Conservation (phyloP, 768 basidiomycete genomes). For the Psilocybe azurescens region DNA sequence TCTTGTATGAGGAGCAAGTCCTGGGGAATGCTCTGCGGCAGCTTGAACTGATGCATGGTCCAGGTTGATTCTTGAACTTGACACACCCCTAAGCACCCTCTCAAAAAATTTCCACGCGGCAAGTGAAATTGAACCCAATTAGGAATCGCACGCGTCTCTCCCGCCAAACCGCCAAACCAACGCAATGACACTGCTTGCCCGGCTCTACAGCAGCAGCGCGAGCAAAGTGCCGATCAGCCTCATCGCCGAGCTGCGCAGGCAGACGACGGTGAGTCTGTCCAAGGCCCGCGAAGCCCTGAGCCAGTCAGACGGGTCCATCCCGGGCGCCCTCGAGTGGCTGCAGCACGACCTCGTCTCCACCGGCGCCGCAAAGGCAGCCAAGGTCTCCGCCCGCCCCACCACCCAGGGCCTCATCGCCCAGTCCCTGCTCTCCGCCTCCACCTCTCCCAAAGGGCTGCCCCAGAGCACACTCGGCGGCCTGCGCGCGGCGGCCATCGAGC, state of each 20-base stretch:
- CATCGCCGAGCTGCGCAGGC: slow-evolving; percentile 85
- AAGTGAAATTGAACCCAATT: slow-evolving; percentile 22
- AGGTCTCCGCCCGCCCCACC: slow-evolving; percentile 76
- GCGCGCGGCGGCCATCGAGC: slow-evolving; percentile 86
- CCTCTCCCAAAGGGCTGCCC: slow-evolving; percentile 36
- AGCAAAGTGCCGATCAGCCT: slow-evolving; percentile 73
- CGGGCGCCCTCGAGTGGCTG: slow-evolving; percentile 81
- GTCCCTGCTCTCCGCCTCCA: slow-evolving; percentile 68
- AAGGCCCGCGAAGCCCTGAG: slow-evolving; percentile 90
- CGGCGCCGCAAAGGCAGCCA: slow-evolving; percentile 83
- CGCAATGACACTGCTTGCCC: background rate
- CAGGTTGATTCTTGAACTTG: slow-evolving; percentile 12
- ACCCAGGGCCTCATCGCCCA: slow-evolving; percentile 82
- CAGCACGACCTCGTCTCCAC: slow-evolving; percentile 71
- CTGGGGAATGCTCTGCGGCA: slow-evolving; percentile 68
- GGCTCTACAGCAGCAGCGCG: slow-evolving; percentile 57
- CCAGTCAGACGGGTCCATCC: slow-evolving; percentile 74
- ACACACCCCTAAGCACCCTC: background rate
- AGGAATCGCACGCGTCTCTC: slow-evolving; percentile 21
- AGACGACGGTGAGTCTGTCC: slow-evolving; percentile 79
- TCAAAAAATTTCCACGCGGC: slow-evolving; percentile 24
- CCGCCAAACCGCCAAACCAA: background rate
- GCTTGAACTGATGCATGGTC: slow-evolving; percentile 55
- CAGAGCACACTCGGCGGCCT: slow-evolving; percentile 44
- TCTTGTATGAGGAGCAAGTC: slow-evolving; percentile 79